A percentile compares a stretch with the other conserved stretches of the same genome.
Evolutionary conservation across 768 basidiomycete species (phyloP).

Genomic region (Candolleomyces eurysporus): DNA sequence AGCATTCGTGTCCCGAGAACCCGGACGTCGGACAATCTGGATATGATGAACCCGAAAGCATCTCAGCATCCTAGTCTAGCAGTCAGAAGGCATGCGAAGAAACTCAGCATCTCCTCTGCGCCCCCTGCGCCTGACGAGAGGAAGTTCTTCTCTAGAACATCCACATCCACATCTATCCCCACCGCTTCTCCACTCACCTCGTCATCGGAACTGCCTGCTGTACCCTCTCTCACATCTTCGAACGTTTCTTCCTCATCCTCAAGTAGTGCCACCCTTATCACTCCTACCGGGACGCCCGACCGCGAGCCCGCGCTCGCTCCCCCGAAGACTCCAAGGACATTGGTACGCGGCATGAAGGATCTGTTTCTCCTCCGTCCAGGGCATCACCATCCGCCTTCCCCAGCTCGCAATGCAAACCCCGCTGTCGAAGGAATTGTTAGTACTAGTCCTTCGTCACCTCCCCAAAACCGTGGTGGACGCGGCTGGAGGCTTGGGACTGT

Average conservation of each 20-base stretch:
- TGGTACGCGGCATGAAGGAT: slow-evolving; percentile 62
- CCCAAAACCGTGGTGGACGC: slow-evolving; percentile 31
- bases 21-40: slow-evolving; percentile 42
- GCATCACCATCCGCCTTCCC: background rate
- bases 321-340: slow-evolving; percentile 42
- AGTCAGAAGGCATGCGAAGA: slow-evolving; percentile 28
- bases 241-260: slow-evolving; percentile 17
- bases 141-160: background rate
- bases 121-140: slow-evolving; percentile 18
- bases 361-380: slow-evolving; percentile 51
- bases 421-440: background rate
- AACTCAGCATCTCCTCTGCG: slow-evolving; percentile 33
- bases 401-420: background rate
- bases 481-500: slow-evolving; percentile 52
- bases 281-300: background rate
- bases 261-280: background rate
- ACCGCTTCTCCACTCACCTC: background rate
- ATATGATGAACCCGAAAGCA: slow-evolving; percentile 26
- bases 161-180: background rate
- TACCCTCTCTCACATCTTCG: slow-evolving; percentile 10
- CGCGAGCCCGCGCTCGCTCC: background rate
- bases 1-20: slow-evolving; percentile 66
- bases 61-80: slow-evolving; percentile 19
- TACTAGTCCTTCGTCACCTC: slow-evolving; percentile 11
- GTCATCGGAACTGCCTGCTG: background rate